These are phyloP conservation scores for Lecanicillium sp. DNA, from an alignment of 2,329 filamentous ascomycete genomes.

Conservation along the genomic window DNA sequence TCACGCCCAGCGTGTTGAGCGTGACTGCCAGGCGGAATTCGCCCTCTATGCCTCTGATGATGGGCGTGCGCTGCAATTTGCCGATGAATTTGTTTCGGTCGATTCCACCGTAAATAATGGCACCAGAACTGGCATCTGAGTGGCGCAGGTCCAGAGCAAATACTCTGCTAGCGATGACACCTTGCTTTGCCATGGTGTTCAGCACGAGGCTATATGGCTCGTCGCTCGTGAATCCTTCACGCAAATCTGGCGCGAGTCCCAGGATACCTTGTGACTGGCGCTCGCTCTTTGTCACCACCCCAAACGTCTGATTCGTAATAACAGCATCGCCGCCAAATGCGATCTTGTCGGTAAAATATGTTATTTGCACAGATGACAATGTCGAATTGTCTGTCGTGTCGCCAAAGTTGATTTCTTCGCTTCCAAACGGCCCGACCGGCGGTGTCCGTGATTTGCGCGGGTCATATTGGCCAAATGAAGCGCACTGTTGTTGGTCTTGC, in stretches of 20 bases:
- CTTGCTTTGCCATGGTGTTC: conserved; percentile 41
- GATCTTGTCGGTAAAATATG: conserved; percentile 42
- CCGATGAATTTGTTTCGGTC: conserved; percentile 48
- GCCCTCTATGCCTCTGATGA: conserved; percentile 32
- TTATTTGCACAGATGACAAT: conserved; percentile 34
- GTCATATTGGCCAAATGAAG: conserved; percentile 38
- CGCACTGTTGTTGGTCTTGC: conserved; percentile 32
- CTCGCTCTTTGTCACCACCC: conserved; percentile 38
- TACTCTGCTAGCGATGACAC: conserved; percentile 42
- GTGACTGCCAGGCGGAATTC: conserved; percentile 32
- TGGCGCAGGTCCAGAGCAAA: conserved; percentile 47
- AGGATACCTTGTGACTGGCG: conserved; percentile 47
- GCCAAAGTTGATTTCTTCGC: conserved; percentile 34
- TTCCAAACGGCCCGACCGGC: conserved; percentile 30
- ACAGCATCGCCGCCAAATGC: conserved; percentile 39
- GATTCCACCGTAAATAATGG: conserved; percentile 48
- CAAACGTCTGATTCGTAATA: conserved; percentile 43
- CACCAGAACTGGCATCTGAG: conserved; percentile 36
- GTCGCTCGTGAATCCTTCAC: conserved; percentile 30
- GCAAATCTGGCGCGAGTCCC: conserved; percentile 40
- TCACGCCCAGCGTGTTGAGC: conserved; percentile 27
- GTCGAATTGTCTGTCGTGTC: conserved; percentile 30
- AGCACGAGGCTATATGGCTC: conserved; percentile 48
- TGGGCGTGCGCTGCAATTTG: conserved; percentile 35
- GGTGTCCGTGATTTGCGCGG: conserved; percentile 35